Conservation (phyloP, 495 filamentous ascomycete genomes). For the Neurospora discreta region DNA sequence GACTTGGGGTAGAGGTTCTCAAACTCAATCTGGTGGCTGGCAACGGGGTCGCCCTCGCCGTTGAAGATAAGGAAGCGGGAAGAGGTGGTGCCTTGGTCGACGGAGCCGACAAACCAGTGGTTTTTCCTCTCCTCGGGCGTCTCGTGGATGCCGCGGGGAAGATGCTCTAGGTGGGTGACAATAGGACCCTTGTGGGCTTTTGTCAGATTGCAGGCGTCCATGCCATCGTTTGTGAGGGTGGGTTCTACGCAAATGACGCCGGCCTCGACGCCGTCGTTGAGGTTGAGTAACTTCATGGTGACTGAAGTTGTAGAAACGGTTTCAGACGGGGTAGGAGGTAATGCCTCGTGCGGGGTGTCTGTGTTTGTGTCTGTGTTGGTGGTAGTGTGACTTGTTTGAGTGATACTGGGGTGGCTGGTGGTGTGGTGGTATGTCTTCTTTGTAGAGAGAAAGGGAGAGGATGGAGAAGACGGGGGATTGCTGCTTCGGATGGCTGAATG, state of each 20-base stretch:
- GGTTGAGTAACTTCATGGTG: not conserved
- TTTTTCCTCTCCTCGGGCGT: constrained; percentile 20
- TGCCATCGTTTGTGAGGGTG: not conserved
- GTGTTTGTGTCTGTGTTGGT: not conserved
- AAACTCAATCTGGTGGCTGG: constrained; percentile 87
- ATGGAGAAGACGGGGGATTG: not conserved
- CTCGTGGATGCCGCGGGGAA: constrained; percentile 17
- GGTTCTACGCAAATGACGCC: not conserved
- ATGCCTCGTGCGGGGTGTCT: not conserved
- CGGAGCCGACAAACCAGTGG: constrained; percentile 44
- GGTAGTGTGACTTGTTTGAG: not conserved
- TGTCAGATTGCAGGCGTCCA: not conserved
- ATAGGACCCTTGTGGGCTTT: not conserved
- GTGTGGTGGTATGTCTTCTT: not conserved
- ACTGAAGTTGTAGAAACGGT: not conserved
- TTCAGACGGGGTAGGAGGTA: not conserved
- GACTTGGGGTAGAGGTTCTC: constrained; percentile 78
- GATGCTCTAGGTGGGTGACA: constrained; percentile 12
- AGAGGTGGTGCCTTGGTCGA: constrained; percentile 91
- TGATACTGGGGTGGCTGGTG: not conserved
- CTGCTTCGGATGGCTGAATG: not conserved
- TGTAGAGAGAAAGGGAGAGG: not conserved
- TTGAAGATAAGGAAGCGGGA: constrained; percentile 91
- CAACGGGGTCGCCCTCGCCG: constrained; percentile 63
- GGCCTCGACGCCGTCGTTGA: not conserved